Evolutionary conservation across 208 protist species (phyloP).

Genomic region (Trichomonas gallinae): DNA sequence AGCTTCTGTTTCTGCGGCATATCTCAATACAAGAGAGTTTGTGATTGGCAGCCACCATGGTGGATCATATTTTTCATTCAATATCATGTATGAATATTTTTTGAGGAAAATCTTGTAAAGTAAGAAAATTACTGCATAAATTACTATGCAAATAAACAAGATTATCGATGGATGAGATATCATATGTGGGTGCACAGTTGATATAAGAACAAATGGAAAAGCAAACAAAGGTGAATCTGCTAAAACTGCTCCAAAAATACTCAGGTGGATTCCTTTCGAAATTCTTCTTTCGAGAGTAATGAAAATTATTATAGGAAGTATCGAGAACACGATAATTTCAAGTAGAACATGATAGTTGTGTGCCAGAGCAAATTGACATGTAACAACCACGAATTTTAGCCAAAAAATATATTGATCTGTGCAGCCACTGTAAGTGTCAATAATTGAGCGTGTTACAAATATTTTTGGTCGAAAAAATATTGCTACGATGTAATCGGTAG

Average conservation of each 20-base stretch:
- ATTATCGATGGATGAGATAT: background rate
- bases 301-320: background rate
- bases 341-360: background rate
- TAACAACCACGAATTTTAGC: background rate
- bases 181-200: background rate
- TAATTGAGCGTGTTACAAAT: background rate
- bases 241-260: background rate
- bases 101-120: background rate
- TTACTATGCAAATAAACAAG: background rate
- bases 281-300: background rate
- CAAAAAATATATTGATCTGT: background rate
- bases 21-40: background rate
- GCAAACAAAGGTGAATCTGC: background rate
- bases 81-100: background rate
- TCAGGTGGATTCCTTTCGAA: background rate
- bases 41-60: background rate
- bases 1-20: background rate
- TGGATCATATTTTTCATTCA: background rate
- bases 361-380: background rate
- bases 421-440: background rate
- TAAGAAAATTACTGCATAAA: background rate
- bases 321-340: background rate
- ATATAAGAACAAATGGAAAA: background rate
- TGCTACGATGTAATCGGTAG: background rate
- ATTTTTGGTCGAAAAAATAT: background rate